A percentile compares a stretch with the other conserved stretches of the same genome.
Evolutionary conservation across 2,329 filamentous ascomycete species (phyloP).

Genomic region (Epichloe aotearoae): DNA sequence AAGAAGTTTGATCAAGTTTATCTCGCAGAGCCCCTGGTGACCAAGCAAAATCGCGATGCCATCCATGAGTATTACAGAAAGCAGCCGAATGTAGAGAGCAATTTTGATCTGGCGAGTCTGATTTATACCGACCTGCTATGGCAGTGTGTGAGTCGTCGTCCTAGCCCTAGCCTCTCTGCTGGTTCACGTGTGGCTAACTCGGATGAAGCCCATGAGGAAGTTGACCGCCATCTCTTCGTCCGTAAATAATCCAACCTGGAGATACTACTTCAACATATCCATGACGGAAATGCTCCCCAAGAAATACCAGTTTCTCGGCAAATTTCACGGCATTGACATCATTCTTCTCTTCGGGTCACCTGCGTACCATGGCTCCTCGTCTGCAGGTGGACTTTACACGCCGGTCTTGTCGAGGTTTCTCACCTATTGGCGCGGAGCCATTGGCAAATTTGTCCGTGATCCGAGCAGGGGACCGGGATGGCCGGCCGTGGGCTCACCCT

Average conservation of each 20-base stretch:
- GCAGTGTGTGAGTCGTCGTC: slow-evolving; percentile 13
- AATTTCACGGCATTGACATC: slow-evolving; percentile 15
- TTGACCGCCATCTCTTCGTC: slow-evolving; percentile 11
- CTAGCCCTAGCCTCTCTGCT: neutral
- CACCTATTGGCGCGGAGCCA: slow-evolving; percentile 12
- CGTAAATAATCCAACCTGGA: slow-evolving; percentile 12
- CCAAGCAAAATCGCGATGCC: neutral
- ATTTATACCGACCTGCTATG: slow-evolving; percentile 16
- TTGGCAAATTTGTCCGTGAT: slow-evolving; percentile 13
- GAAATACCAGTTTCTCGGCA: slow-evolving; percentile 12
- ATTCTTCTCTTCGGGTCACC: slow-evolving; percentile 12
- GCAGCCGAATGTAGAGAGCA: slow-evolving; percentile 4
- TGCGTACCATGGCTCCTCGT: slow-evolving; percentile 5
- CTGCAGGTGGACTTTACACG: slow-evolving; percentile 3
- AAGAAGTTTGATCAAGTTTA: slow-evolving; percentile 9
- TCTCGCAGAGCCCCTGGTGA: slow-evolving; percentile 7
- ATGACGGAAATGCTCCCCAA: slow-evolving; percentile 9
- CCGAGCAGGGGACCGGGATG: slow-evolving; percentile 14
- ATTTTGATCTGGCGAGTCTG: slow-evolving; percentile 14
- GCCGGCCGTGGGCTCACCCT: slow-evolving; percentile 12
- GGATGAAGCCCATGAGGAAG: slow-evolving; percentile 12
- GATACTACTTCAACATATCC: slow-evolving; percentile 15
- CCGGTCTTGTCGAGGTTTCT: slow-evolving; percentile 12
- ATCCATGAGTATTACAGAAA: slow-evolving; percentile 11
- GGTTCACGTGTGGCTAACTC: slow-evolving; percentile 1